These are phyloP conservation scores for Ascochyta fabae DNA, from an alignment of 2,329 filamentous ascomycete genomes.

Conservation along the genomic window DNA sequence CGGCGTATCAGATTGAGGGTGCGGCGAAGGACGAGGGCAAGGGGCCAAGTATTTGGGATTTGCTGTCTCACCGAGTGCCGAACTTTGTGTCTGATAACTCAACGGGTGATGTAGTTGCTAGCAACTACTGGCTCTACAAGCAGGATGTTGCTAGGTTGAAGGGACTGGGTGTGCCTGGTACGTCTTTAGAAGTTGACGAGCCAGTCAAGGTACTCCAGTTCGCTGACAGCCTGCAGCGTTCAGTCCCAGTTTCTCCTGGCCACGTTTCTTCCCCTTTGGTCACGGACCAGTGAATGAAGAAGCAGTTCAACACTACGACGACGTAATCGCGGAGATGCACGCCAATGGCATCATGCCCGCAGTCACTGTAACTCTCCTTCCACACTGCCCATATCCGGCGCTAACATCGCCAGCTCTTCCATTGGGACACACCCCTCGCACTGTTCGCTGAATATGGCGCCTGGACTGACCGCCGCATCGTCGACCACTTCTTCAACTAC, in stretches of 20 bases:
- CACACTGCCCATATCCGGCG: not conserved
- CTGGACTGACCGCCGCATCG: slow-evolving; percentile 49
- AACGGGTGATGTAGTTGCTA: slow-evolving; percentile 51
- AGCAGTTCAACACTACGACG: slow-evolving; percentile 49
- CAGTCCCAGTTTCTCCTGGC: slow-evolving; percentile 49
- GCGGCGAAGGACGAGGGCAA: slow-evolving; percentile 53
- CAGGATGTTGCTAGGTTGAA: slow-evolving; percentile 51
- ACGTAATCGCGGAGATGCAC: slow-evolving; percentile 48
- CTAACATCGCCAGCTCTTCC: slow-evolving; percentile 39
- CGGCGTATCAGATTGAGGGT: slow-evolving; percentile 54
- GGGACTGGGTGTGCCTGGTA: slow-evolving; percentile 38
- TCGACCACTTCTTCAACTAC: slow-evolving; percentile 53
- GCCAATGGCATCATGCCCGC: slow-evolving; percentile 45
- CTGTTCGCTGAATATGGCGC: slow-evolving; percentile 53
- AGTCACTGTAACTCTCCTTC: slow-evolving; percentile 31
- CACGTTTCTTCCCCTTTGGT: slow-evolving; percentile 49
- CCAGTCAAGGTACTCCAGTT: not conserved
- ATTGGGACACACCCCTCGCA: slow-evolving; percentile 53
- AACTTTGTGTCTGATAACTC: slow-evolving; percentile 51
- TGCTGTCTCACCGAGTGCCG: slow-evolving; percentile 51
- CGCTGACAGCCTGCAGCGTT: slow-evolving; percentile 26
- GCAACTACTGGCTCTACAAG: slow-evolving; percentile 54
- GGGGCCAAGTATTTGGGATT: slow-evolving; percentile 54
- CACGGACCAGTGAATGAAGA: slow-evolving; percentile 46
- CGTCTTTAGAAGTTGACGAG: not conserved